Conservation (phyloP, 1,139 yeast species). For the Blastobotrys buckinghamii region DNA sequence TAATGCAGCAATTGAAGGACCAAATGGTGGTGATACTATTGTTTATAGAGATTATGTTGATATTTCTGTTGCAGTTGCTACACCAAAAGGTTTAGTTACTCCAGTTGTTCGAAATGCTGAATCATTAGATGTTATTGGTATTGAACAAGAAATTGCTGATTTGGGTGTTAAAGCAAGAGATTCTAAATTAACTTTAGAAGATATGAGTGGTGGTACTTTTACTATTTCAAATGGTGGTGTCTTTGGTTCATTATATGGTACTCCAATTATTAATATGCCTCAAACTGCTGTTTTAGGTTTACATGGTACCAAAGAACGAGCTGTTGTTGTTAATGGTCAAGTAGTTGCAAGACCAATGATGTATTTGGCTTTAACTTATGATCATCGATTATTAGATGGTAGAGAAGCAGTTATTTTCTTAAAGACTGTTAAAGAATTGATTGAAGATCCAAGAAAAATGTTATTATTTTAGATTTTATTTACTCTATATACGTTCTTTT, state of each 20-base stretch:
- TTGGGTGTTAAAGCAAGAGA: conserved; percentile 95
- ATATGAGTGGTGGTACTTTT: conserved; percentile 99
- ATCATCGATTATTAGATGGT: conserved; percentile 97
- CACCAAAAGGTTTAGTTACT: conserved; percentile 98
- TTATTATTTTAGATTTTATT: conserved; percentile 49
- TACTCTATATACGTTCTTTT: neutral
- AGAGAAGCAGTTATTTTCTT: conserved; percentile 98
- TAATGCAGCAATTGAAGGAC: conserved; percentile 84
- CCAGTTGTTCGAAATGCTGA: conserved; percentile 98
- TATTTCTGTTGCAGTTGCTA: conserved; percentile 95
- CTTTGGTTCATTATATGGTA: conserved; percentile 95
- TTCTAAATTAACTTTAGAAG: conserved; percentile 93
- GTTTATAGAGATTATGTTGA: conserved; percentile 96
- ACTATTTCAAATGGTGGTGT: conserved; percentile 99
- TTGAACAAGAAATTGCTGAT: conserved; percentile 76
- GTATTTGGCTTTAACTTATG: conserved; percentile 98
- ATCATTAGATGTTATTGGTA: conserved; percentile 78
- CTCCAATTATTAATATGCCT: conserved; percentile 97
- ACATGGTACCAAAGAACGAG: conserved; percentile 97
- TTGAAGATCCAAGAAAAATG: conserved; percentile 99
- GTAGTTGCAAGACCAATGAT: conserved; percentile 98
- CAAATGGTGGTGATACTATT: conserved; percentile 72
- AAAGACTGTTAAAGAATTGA: conserved; percentile 90
- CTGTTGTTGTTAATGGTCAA: conserved; percentile 94
- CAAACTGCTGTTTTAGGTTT: conserved; percentile 97